Base-by-base conservation (phyloP, 2,329 filamentous ascomycete genomes). In the Macrophomina tecta region DNA sequence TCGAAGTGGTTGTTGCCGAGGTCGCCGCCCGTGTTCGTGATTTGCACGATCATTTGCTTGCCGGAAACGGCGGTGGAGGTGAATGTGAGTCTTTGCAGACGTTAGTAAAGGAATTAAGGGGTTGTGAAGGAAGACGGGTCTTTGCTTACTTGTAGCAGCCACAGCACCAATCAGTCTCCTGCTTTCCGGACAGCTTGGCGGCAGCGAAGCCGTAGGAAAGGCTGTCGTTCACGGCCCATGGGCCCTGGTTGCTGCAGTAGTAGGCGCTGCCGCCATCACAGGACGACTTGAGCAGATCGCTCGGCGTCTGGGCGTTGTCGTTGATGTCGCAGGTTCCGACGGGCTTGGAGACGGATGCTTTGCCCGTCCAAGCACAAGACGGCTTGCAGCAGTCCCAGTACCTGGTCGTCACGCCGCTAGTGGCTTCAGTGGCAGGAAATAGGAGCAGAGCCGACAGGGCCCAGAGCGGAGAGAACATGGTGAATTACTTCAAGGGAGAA, bases 341-440 rank as follows among this genome's bases (percentile, higher is more conserved):
- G 14, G 86, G 84, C 60, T 74, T 73, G 67, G 77, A 79, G 75
- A 87, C 82, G 48, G 80, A 69, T 14, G 84, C 86, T 75, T 90
- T 90, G 64, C 77, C 82, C 12, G 81, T 74, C 88, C 88, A 84
- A 3, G 82, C 82, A 75, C 89, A 91, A 23, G 87, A 89, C 30
- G 88, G 85, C 81, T 92, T 91, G 81, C 89, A 91, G 81, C 89
- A 91, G 75, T 91, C 89, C 76, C 76, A 79, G 69, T 74, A 78
- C 11, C 77, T 28, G n/a, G 55, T 53, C 36, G 12, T 88, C 12
- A 42, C 36, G 34, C 62, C 62, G 28, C 23, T 55, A 14, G 62
- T 36, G 16, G 62, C 62, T 14, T 42, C 28, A 34, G 28, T 32
- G 18, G 62, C 34, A 30, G 42, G 7, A 45, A 62, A 48, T 14